Evolutionary conservation across 1,284 basidiomycete genomes (phyloP).

Genomic region (Fomitiporia mediterranea): DNA sequence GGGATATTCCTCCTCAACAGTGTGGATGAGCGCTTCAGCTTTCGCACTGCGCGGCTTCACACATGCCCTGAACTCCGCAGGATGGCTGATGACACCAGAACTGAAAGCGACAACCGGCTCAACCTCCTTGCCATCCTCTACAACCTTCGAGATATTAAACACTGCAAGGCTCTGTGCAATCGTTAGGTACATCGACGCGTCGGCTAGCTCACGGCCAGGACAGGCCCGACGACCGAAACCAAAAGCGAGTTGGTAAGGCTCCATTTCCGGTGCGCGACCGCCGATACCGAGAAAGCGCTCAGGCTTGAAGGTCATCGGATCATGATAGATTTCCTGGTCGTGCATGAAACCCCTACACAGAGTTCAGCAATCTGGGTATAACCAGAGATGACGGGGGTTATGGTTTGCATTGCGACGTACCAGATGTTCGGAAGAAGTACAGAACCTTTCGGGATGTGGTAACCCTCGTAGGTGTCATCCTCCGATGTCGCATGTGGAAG

Average conservation of each 20-base stretch:
- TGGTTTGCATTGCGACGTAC: not conserved
- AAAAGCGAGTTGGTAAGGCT: constrained; percentile 10
- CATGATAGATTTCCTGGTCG: constrained; percentile 21
- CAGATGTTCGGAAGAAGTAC: constrained; percentile 18
- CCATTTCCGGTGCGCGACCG: constrained; percentile 15
- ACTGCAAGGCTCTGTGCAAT: constrained; percentile 17
- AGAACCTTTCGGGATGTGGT: constrained; percentile 21
- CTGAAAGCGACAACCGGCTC: not conserved
- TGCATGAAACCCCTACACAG: constrained; percentile 10
- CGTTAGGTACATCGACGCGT: constrained; percentile 19
- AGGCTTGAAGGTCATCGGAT: constrained; percentile 29
- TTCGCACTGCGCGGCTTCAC: constrained; percentile 4
- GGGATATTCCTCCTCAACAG: constrained; percentile 12
- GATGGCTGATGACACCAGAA: constrained; percentile 11
- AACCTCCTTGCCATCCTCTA: not conserved
- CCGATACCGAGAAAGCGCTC: constrained; percentile 24
- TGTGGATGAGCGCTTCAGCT: constrained; percentile 6
- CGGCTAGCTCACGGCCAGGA: constrained; percentile 20
- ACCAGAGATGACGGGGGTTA: not conserved
- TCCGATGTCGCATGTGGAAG: constrained; percentile 6
- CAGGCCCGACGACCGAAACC: constrained; percentile 19
- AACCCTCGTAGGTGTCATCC: constrained; percentile 20
- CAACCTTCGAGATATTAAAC: constrained; percentile 19
- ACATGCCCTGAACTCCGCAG: not conserved
- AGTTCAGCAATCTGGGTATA: no score